These are phyloP conservation scores for Basipetospora sp. DNA, from an alignment of 2,329 filamentous ascomycete genomes.

Conservation along the genomic window DNA sequence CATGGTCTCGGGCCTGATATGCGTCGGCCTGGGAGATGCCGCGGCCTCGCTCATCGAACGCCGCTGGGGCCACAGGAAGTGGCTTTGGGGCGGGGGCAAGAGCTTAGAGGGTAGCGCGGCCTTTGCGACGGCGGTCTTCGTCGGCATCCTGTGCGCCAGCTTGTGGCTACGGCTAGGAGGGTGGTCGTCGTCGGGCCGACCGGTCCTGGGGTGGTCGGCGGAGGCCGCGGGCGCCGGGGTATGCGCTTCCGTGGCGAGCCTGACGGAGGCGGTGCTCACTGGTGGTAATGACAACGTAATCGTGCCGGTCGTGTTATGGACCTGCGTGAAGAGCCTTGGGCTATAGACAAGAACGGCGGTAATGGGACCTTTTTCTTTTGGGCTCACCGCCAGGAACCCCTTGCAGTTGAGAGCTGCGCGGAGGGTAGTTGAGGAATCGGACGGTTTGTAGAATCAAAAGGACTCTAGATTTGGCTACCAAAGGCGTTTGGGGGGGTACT, in stretches of 20 bases:
- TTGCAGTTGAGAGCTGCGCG: too few relatives aligned
- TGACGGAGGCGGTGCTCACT: slow-evolving; percentile 88
- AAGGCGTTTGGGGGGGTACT: too few relatives aligned
- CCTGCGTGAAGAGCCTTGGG: slow-evolving; percentile 67
- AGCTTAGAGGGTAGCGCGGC: slow-evolving; percentile 77
- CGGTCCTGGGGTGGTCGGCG: slow-evolving; percentile 4
- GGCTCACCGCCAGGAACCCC: too few relatives aligned
- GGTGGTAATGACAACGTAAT: slow-evolving; percentile 98
- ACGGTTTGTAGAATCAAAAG: too few relatives aligned
- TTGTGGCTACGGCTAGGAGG: slow-evolving; percentile 63
- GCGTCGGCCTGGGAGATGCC: slow-evolving; percentile 88
- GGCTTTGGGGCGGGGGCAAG: slow-evolving; percentile 94
- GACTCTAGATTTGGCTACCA: too few relatives aligned
- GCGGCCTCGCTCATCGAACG: slow-evolving; percentile 82
- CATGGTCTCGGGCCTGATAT: slow-evolving; percentile 85
- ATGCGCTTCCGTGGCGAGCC: slow-evolving; percentile 67
- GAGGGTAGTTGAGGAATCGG: too few relatives aligned
- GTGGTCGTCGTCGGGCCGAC: slow-evolving; percentile 49
- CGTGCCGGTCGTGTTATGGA: slow-evolving; percentile 84
- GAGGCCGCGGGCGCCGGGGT: slow-evolving; percentile 50
- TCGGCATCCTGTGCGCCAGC: slow-evolving; percentile 56
- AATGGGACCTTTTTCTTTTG: too few relatives aligned
- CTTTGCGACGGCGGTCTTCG: slow-evolving; percentile 65
- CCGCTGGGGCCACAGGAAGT: slow-evolving; percentile 73
- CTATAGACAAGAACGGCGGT: slow-evolving; percentile 24